phyloP scores from a whole-genome alignment of 495 filamentous ascomycete genomes.

The Talaromyces proteolyticus region DNA sequence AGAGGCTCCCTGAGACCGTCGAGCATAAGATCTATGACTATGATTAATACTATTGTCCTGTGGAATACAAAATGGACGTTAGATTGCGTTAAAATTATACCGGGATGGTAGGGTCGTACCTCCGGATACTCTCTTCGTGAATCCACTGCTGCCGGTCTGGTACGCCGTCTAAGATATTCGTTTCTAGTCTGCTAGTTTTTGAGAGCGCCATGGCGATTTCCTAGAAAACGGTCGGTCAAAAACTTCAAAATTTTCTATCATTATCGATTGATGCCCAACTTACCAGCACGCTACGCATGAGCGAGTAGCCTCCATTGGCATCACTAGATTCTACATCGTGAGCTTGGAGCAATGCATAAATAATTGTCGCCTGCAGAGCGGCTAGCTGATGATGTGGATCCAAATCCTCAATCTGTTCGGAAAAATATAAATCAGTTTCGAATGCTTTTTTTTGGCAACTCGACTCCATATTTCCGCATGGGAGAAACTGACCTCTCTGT shows the following conservation, averaged over 20 bases:
- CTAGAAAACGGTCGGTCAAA: not conserved
- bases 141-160: slow-evolving; percentile 1
- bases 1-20: not conserved
- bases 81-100: not conserved
- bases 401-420: slow-evolving; percentile 1
- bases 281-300: not conserved
- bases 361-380: slow-evolving; percentile 1
- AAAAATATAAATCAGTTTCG: not conserved
- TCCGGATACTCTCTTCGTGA: slow-evolving; percentile 2
- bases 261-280: not conserved
- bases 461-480: no score
- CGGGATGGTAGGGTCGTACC: slow-evolving; percentile 1
- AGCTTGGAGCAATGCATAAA: slow-evolving; percentile 3
- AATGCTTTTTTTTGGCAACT: not conserved
- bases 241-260: not conserved
- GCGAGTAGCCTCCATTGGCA: not conserved
- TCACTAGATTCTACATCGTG: slow-evolving; percentile 2
- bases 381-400: slow-evolving; percentile 1
- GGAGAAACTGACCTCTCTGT: not conserved
- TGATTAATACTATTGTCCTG: slow-evolving; percentile 1
- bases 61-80: no score
- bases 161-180: not conserved
- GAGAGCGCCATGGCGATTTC: not conserved
- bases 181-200: not conserved
- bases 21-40: not conserved